phyloP scores from a whole-genome alignment of 257 asterid genomes.

The Asclepias syriaca region DNA sequence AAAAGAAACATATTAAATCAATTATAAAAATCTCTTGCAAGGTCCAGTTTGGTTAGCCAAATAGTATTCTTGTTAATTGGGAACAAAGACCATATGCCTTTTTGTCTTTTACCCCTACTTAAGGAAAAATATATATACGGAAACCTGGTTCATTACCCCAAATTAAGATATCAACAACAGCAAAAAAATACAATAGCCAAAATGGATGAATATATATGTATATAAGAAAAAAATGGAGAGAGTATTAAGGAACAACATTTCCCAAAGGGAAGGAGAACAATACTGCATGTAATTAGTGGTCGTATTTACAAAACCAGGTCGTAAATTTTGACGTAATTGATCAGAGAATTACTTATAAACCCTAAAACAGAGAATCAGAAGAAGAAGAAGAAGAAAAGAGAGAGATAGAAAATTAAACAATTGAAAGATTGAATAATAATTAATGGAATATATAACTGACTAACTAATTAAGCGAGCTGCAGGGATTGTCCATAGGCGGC shows the following conservation, averaged over 20 bases:
- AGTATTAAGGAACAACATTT: no score
- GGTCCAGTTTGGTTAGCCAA: conserved; percentile 11
- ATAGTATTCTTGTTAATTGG: background rate
- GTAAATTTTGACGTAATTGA: background rate
- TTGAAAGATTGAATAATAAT: conserved; percentile 14
- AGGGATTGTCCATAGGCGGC: conserved; percentile 25
- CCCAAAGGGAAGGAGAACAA: no score
- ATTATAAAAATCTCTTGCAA: background rate
- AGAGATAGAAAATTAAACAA: background rate
- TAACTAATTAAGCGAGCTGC: conserved; percentile 29
- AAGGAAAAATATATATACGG: no score
- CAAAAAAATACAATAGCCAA: conserved; percentile 17
- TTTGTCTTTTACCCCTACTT: background rate
- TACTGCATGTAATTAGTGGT: no score
- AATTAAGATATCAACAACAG: background rate
- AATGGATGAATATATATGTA: conserved; percentile 12
- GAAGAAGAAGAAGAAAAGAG: background rate
- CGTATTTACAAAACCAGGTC: background rate
- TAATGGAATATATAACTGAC: background rate
- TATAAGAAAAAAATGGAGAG: no score
- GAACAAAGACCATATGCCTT: background rate
- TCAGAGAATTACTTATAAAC: background rate
- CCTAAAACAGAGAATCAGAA: background rate
- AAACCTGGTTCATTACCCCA: conserved; percentile 11
- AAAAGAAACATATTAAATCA: conserved; percentile 14